Conservation (phyloP, 2,329 filamentous ascomycete genomes). For the Ophiostoma sp. region DNA sequence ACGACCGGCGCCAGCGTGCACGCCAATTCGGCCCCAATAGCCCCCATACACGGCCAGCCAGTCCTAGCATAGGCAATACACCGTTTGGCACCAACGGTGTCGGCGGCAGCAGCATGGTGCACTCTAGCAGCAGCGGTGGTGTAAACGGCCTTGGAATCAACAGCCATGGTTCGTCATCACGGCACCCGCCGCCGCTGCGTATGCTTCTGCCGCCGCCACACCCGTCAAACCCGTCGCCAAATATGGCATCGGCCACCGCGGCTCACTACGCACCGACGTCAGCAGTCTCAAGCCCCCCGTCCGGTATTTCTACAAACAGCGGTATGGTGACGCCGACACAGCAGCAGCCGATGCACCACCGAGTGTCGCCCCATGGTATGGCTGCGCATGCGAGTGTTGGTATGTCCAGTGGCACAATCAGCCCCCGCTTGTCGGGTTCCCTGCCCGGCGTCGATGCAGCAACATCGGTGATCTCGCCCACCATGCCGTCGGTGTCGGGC, state of each 20-base stretch:
- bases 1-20: conserved; percentile 23
- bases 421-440: neutral
- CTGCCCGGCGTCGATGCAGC: neutral
- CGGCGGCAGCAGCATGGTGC: neutral
- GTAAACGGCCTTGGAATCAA: neutral
- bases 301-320: neutral
- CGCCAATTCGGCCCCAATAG: conserved; percentile 18
- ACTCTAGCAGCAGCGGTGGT: neutral
- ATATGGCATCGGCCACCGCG: neutral
- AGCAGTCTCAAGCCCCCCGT: neutral
- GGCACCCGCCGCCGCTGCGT: neutral
- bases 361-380: neutral
- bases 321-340: conserved; percentile 6
- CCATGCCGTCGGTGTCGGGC: neutral
- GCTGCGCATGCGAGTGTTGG: neutral
- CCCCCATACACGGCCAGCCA: conserved; percentile 21
- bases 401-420: neutral
- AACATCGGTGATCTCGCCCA: neutral
- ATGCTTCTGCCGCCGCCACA: conserved; percentile 23
- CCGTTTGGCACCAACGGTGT: conserved; percentile 9
- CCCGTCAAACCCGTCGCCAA: neutral
- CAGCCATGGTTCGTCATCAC: conserved; percentile 18
- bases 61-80: conserved; percentile 15
- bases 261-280: neutral
- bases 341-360: conserved; percentile 10